phyloP scores from a whole-genome alignment of 192 early-diverging fungal genomes.

The Mortierella alpina region DNA sequence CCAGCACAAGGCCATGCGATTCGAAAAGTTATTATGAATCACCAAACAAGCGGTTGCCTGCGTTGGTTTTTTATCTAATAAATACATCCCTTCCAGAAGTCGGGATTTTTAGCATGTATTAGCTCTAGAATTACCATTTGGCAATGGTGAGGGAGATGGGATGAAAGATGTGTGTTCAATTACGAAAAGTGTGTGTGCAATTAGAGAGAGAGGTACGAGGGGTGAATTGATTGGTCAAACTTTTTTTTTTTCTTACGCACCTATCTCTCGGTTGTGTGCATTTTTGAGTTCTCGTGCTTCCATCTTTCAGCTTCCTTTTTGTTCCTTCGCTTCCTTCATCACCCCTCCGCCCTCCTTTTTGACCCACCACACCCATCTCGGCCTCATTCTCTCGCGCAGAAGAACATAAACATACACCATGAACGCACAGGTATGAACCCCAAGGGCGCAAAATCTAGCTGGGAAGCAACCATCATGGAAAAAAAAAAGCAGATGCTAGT shows the following conservation, averaged over 20 bases:
- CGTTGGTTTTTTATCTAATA: no score
- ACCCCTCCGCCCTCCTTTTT: neutral
- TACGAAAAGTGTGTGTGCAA: neutral
- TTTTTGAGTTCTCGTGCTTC: neutral
- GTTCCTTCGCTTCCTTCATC: conserved; percentile 2
- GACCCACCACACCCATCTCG: neutral
- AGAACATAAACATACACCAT: conserved; percentile 4
- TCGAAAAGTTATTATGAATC: no score
- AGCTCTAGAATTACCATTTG: no score
- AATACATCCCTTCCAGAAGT: no score
- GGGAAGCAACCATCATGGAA: neutral
- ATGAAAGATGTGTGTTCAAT: neutral
- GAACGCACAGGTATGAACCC: conserved; percentile 51
- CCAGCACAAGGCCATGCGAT: no score
- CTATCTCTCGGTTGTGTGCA: no score
- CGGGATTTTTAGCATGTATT: no score
- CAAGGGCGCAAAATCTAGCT: neutral
- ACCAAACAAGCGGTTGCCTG: no score
- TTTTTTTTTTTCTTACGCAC: no score
- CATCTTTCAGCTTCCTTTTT: conserved; percentile 1
- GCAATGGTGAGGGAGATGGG: no score
- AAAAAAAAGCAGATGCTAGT: no score
- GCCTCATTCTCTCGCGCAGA: neutral
- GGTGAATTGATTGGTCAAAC: neutral
- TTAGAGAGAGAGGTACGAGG: neutral